A percentile compares a stretch with the other conserved stretches of the same genome.
Evolutionary conservation across 345 rosid genomes (phyloP).

Genomic region (Gossypium sturtianum): DNA sequence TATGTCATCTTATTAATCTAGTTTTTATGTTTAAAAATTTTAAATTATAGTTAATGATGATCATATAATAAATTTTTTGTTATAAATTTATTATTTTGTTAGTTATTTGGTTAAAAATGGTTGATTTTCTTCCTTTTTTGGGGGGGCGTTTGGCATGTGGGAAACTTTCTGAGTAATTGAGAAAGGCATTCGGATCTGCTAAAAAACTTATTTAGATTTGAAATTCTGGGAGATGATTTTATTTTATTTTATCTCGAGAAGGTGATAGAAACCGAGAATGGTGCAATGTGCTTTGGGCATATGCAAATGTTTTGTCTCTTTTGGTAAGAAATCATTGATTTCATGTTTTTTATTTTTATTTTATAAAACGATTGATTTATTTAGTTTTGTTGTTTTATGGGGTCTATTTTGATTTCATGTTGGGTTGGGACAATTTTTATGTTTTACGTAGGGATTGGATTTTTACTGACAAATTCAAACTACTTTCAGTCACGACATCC

Average conservation of each 20-base stretch:
- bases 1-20: background rate
- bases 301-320: constrained; percentile 7
- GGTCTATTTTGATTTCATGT: background rate
- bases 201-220: background rate
- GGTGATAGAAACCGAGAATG: background rate
- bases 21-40: background rate
- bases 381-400: too few relatives aligned
- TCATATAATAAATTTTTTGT: background rate
- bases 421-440: background rate
- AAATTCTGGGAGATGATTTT: constrained; percentile 7
- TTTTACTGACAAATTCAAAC: background rate
- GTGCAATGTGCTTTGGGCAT: background rate
- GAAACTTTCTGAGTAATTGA: constrained; percentile 15
- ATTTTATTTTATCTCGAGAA: background rate
- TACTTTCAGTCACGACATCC: background rate
- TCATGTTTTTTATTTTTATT: background rate
- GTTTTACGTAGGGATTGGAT: background rate
- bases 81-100: background rate
- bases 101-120: background rate
- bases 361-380: too few relatives aligned
- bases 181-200: constrained; percentile 25
- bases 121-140: background rate
- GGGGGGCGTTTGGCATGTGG: constrained; percentile 13
- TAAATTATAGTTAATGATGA: background rate
- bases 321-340: background rate